These are phyloP conservation scores for Umbelopsis sp. DNA, from an alignment of 371 early-diverging fungal genomes.

Conservation along the genomic window DNA sequence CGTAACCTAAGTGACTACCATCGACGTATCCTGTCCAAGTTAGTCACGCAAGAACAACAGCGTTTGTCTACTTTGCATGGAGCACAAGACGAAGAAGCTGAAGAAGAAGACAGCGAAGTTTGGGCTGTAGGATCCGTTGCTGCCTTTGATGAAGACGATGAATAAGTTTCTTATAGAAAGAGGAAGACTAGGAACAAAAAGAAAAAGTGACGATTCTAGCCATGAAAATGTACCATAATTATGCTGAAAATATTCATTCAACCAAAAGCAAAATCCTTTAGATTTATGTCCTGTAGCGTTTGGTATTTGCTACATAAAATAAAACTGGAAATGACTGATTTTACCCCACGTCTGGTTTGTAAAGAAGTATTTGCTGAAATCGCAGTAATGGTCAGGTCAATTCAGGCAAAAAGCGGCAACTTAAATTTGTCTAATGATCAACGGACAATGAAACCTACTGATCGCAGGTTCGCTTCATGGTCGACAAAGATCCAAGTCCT, in stretches of 20 bases:
- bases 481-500: background rate
- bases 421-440: background rate
- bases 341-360: background rate
- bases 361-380: too few species aligned
- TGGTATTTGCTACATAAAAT: background rate
- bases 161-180: conserved; percentile 14
- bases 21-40: conserved; percentile 62
- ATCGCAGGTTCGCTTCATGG: background rate
- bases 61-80: conserved; percentile 41
- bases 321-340: too few species aligned
- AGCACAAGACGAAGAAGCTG: conserved; percentile 37
- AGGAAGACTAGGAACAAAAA: too few species aligned
- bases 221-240: conserved; percentile 6
- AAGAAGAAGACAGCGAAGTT: conserved; percentile 49
- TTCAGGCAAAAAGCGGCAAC: background rate
- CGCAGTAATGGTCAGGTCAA: background rate
- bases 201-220: background rate
- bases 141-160: conserved; percentile 25
- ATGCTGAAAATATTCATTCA: background rate
- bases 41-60: conserved; percentile 46
- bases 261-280: background rate
- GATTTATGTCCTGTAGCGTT: background rate
- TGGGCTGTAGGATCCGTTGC: conserved; percentile 38
- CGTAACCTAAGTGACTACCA: conserved; percentile 63
- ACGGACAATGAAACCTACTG: background rate